phyloP scores from a whole-genome alignment of 1,139 yeast genomes.

The Geotrichum candidum region DNA sequence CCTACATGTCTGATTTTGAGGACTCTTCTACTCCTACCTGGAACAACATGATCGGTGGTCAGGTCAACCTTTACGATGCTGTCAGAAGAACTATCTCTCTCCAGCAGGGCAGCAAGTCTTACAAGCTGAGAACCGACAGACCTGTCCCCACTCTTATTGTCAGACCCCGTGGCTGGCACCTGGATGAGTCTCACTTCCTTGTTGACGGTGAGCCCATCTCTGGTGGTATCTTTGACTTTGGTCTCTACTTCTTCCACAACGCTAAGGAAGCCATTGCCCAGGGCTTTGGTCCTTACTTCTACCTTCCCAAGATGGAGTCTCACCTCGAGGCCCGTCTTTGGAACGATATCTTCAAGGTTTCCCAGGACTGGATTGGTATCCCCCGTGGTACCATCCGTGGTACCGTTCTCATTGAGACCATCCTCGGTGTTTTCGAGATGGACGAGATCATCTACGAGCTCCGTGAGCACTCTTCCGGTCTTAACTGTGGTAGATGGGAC shows the following conservation, averaged over 20 bases:
- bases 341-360: conserved; percentile 63
- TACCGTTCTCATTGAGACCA: conserved; percentile 65
- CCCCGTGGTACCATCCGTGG: conserved; percentile 68
- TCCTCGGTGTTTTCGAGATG: conserved; percentile 73
- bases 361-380: conserved; percentile 58
- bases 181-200: conserved; percentile 61
- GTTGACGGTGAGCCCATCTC: conserved; percentile 70
- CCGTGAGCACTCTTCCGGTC: conserved; percentile 64
- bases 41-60: conserved; percentile 75
- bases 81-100: conserved; percentile 39
- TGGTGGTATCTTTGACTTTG: conserved; percentile 72
- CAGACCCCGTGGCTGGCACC: conserved; percentile 82
- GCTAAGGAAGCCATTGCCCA: conserved; percentile 52
- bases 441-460: conserved; percentile 71
- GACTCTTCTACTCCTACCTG: conserved; percentile 81
- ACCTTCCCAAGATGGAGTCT: conserved; percentile 73
- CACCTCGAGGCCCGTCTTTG: conserved; percentile 70
- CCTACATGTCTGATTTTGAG: conserved; percentile 72
- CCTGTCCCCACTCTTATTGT: conserved; percentile 64
- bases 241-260: conserved; percentile 65
- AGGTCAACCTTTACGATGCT: conserved; percentile 77
- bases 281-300: conserved; percentile 69
- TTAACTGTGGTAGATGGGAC: conserved; percentile 80
- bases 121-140: conserved; percentile 44
- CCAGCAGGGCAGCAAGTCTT: conserved; percentile 52